These are phyloP conservation scores for Cinnamomum micranthum DNA, from an alignment of 164 flowering plant genomes.

Conservation along the genomic window DNA sequence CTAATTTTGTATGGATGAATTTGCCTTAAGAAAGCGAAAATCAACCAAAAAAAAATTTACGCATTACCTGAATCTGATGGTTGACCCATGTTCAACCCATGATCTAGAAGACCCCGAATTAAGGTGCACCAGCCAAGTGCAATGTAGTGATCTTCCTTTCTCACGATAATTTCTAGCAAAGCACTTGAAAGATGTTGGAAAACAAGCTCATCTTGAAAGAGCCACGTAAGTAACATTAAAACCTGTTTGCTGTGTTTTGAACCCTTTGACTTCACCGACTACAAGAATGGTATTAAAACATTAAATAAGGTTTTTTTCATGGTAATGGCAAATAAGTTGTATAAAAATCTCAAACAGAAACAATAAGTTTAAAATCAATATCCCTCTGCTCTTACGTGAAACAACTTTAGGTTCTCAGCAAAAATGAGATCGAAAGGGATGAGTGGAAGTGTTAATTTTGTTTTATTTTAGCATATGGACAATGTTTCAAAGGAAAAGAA, in stretches of 20 bases:
- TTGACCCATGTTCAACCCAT: constrained; percentile 25
- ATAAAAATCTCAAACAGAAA: not conserved
- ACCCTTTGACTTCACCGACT: constrained; percentile 53
- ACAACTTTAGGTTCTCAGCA: no score
- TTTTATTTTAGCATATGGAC: no score
- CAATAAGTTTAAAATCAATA: not conserved
- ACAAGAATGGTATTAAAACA: constrained; percentile 1
- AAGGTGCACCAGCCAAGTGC: constrained; percentile 80
- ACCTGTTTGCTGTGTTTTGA: constrained; percentile 47
- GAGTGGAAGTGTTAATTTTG: not conserved
- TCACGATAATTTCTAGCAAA: constrained; percentile 42
- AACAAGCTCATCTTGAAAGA: constrained; percentile 62
- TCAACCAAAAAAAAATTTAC: not conserved
- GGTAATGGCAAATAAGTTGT: no score
- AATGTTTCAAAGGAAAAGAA: no score
- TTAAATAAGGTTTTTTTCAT: not conserved
- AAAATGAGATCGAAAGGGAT: not conserved
- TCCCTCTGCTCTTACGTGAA: not conserved
- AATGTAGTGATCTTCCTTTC: constrained; percentile 61
- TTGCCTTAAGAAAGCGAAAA: not conserved
- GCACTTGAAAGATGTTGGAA: constrained; percentile 39
- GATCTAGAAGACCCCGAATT: constrained; percentile 49
- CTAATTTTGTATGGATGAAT: no score
- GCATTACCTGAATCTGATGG: constrained; percentile 36
- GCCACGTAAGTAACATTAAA: constrained; percentile 60